Evolutionary conservation across 2,329 filamentous ascomycete species (phyloP).

Genomic region (Bipolaris zeicola): DNA sequence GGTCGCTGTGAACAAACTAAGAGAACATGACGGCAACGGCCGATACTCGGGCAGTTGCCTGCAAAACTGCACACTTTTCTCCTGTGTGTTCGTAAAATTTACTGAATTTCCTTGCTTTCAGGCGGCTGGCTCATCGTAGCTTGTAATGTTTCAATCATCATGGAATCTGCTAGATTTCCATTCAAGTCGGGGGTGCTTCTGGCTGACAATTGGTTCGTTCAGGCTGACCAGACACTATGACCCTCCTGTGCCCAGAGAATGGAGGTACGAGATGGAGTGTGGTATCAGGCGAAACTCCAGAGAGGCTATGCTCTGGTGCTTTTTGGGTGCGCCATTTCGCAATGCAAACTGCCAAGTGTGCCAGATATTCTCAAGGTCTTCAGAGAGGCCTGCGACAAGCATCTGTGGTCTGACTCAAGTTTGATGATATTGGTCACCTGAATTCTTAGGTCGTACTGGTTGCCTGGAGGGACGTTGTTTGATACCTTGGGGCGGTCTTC

Average conservation of each 20-base stretch:
- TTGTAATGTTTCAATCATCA: slow-evolving; percentile 13
- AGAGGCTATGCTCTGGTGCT: slow-evolving; percentile 1
- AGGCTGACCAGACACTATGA: not conserved
- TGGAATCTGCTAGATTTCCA: slow-evolving; percentile 6
- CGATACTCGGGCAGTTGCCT: slow-evolving; percentile 13
- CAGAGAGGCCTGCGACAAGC: not conserved
- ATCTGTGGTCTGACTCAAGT: not conserved
- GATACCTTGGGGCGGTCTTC: not conserved
- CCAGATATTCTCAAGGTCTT: not conserved
- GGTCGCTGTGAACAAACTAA: not conserved
- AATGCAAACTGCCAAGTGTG: not conserved
- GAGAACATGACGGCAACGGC: not conserved
- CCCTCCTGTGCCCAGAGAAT: not conserved
- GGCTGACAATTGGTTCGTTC: not conserved
- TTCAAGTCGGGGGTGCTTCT: not conserved
- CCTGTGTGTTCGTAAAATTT: not conserved
- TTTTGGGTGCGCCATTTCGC: not conserved
- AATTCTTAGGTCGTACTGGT: not conserved
- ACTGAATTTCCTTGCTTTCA: not conserved
- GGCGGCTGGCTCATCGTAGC: slow-evolving; percentile 2
- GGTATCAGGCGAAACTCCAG: not conserved
- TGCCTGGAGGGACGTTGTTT: slow-evolving; percentile 1
- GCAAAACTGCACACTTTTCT: not conserved
- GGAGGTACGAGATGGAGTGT: not conserved
- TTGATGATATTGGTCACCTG: not conserved